Evolutionary conservation across 768 basidiomycete species (phyloP).

Genomic region (Leucocoprinus sp.): DNA sequence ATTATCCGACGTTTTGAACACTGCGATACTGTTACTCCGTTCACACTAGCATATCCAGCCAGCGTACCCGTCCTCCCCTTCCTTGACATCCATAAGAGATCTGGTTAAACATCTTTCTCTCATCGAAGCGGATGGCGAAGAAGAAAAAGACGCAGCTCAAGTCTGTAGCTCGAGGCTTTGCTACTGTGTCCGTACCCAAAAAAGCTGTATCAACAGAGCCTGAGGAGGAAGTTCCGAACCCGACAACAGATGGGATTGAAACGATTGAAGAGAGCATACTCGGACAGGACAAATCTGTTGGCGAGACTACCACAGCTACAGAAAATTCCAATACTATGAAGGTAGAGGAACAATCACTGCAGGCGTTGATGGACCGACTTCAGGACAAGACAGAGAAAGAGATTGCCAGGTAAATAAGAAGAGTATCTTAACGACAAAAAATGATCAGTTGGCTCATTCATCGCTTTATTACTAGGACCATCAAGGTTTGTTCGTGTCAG

Average conservation of each 20-base stretch:
- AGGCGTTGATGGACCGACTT: constrained; percentile 67
- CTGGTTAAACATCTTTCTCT: not conserved
- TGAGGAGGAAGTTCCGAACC: constrained; percentile 14
- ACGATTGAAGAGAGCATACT: not conserved
- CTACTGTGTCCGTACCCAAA: constrained; percentile 78
- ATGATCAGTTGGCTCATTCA: not conserved
- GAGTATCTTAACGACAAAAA: too few relatives aligned
- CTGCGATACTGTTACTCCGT: not conserved
- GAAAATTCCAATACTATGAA: constrained; percentile 21
- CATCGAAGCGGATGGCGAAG: constrained; percentile 53
- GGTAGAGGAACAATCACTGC: constrained; percentile 50
- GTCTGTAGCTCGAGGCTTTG: constrained; percentile 67
- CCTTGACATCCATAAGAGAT: not conserved
- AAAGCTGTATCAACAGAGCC: constrained; percentile 35
- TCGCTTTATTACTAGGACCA: constrained; percentile 17
- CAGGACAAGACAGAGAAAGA: constrained; percentile 90
- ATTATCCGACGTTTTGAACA: not conserved
- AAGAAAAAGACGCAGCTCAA: constrained; percentile 82
- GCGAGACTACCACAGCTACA: not conserved
- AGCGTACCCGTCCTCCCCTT: not conserved
- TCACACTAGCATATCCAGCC: not conserved
- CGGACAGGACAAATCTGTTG: not conserved
- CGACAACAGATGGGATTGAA: constrained; percentile 18
- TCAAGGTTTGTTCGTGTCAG: constrained; percentile 24
- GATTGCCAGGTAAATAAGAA: constrained; percentile 50